Base-by-base conservation (phyloP, 164 flowering plant species). In the Nymphaea colorata region DNA sequence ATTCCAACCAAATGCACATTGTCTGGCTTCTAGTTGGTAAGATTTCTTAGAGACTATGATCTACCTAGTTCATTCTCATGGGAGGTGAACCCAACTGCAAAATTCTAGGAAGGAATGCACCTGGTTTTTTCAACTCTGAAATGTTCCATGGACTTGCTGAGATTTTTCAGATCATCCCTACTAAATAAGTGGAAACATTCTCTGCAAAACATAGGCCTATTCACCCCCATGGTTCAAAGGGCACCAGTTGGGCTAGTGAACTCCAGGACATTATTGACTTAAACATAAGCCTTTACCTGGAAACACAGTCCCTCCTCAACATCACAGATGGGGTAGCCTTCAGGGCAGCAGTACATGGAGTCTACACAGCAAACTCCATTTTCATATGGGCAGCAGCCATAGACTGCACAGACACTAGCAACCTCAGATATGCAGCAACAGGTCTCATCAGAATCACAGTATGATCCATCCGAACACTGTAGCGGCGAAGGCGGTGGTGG, bases 311-410 rank as follows among this genome's bases (percentile, higher is more conserved):
- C 88, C n/a, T 81, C 83, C 25, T 76, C 70, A 4, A 79, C 70
- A 64, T 84, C 86, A 65, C 97, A 91, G 68, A 91, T 79, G 44
- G 95, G 97, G 76, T 84, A 91, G 53, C 87, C 88, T n/a, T 76
- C 67, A 12, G 97, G 96, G 76, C 96, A 91, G 80, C 97, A 91
- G 66, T 80, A 81, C 18, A 68, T 76, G 16, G 82, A 74, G 53
- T 81, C 90, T 17, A 78, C 45, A 69, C 95, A 91, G 73, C 97
- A 91, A 43, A 87, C 88, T 8, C 84, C 97, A 77, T 87, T 74
- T 68, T 81, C 78, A 64, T 85, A 89, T 11, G 44, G 76, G 47
- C 97, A 89, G 72, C 95, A 91, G 12, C 95, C 95, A 55, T 85
- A 80, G 62, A 78, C 11, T 0, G 82, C 4, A 75, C 97, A 91